Base-by-base conservation (phyloP, 2,329 filamentous ascomycete genomes). In the Cladobotryum mycophilum region DNA sequence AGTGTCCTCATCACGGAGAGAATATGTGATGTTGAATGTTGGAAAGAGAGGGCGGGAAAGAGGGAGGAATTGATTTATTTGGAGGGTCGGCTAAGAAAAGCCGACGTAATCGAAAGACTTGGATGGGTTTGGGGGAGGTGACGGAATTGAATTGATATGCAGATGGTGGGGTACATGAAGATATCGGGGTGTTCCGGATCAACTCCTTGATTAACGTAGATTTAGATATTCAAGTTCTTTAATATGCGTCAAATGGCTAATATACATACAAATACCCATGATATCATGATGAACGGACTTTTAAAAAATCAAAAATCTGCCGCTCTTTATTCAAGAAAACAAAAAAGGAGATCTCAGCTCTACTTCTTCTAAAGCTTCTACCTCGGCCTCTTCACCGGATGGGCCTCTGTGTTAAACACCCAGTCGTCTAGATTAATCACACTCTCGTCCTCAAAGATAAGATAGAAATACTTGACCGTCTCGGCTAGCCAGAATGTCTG, bases 381-480 rank as follows among this genome's bases (percentile, higher is more conserved):
- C 6, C 8, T 33, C 11, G 67, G 67, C 12, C 68, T 62, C 55
- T 57, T 68, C 15, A 79, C 56, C 0, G 78, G 76, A 58, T 81
- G 78, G 18, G 76, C 78, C 61, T 81, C 78, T 4, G 78, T 80
- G 62, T 80, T 80, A 43, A 84, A 68, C 48, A 89, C 84, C 71
- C 79, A 89, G 7, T 88, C 78, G 64, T 90, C 86, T 60, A 90
- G 67, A 65, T 77, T 85, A 30, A 88, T 71, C 18, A 82, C 62
- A 12, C 76, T 71, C 3, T 82, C 78, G 48, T 86, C 79, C 43
- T 79, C 81, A 57, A 88, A 90, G 15, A 88, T 77, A 51, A 89
- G 68, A 59, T 85, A 90, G 54, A 89, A 89, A 60, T 89, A 89
- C 67, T 89, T 91, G 57, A 88, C 67, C 38, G 85, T 90, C 72